Base-by-base conservation (phyloP, 1,284 basidiomycete species). In the Cryptococcus jaspeensis region DNA sequence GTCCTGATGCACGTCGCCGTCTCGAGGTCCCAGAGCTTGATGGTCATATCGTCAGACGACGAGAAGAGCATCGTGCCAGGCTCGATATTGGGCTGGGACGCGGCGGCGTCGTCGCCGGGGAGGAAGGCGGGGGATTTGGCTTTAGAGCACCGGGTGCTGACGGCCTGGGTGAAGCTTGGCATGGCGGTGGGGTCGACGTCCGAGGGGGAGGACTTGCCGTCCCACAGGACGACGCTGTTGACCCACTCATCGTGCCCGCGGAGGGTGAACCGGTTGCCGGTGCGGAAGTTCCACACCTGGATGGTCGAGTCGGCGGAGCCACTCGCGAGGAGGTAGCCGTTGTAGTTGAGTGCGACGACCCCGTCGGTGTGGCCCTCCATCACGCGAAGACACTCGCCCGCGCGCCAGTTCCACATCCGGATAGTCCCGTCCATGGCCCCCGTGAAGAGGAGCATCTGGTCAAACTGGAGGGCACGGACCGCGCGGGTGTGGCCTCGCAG, bases 211-310 rank as follows among this genome's bases (percentile, higher is more conserved):
- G 81, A 83, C 45, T 78, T 78, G 6, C 87, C 85, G 71, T 96
- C 90, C 95, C 96, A 99, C 18, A 99, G 80, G 59, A 88, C 85
- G 20, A 99, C 93, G 2, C 90, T 84, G 73, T 98, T 99, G 60
- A 99, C 93, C 94, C 96, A 98, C 70, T 98, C 94, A 41, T 83
- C 82, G 72, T 99, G 96, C 1, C 96, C 96, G 3, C 92, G 84
- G 41, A 99, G 81, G 4, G 90, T 91, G 76, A 95, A 97, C 51
- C 92, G 91, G 62, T 90, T 89, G 42, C 92, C 92, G 0, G 88
- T 94, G 42, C 87, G 85, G 74, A 96, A 87, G 77, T 98, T 97
- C 93, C 95, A 98, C 18, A 82, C 78, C 74, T 90, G 92, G 78
- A 97, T 87, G 1, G 92, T 93, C 23, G 85, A 82, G 76, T 97